phyloP scores from a whole-genome alignment of 305 asterid species.

The Rubia tinctorum region DNA sequence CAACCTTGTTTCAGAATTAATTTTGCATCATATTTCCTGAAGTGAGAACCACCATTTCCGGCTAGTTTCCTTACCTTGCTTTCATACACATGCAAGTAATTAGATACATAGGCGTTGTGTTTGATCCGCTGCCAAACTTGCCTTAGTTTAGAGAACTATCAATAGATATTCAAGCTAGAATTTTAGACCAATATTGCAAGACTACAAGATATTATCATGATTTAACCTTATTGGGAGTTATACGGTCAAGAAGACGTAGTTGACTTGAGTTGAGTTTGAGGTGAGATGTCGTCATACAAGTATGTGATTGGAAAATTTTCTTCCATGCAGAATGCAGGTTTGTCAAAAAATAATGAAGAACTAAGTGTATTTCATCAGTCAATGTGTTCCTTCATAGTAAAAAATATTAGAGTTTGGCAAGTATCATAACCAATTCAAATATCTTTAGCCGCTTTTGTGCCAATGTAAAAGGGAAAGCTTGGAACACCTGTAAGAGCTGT shows the following conservation, averaged over 20 bases:
- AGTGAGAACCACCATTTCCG: background rate
- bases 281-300: background rate
- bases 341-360: background rate
- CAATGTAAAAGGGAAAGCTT: background rate
- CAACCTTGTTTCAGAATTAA: background rate
- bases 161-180: background rate
- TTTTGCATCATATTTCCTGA: background rate
- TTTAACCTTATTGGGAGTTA: background rate
- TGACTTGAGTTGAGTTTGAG: background rate
- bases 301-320: background rate
- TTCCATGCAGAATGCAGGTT: background rate
- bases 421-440: background rate
- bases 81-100: background rate
- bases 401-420: background rate
- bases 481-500: background rate
- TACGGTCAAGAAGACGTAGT: background rate
- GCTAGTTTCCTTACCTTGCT: background rate
- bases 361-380: background rate
- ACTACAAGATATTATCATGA: background rate
- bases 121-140: background rate
- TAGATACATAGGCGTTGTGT: background rate
- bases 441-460: background rate
- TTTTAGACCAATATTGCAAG: background rate
- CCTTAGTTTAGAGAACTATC: background rate
- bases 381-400: too few relatives aligned